Percentiles rank a stretch among this genome's conserved stretches.
phyloP scores from a whole-genome alignment of 495 filamentous ascomycete genomes.

The Trichodelitschia bisporula region DNA sequence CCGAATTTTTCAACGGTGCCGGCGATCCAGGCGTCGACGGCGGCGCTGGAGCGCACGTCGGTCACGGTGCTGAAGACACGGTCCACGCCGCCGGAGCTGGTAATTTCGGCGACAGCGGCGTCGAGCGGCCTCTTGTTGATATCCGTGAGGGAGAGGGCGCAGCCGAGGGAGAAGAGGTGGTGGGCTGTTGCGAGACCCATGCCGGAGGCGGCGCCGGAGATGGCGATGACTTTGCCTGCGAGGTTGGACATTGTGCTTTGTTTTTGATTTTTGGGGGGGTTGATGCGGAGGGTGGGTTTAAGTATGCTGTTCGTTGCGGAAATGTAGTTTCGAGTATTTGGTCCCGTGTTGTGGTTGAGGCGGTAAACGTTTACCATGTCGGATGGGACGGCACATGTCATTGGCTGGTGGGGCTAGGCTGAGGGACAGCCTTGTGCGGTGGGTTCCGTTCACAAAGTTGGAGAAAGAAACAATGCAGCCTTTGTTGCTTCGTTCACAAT shows the following conservation, averaged over 20 bases:
- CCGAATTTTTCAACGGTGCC: slow-evolving; percentile 9
- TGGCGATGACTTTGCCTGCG: neutral
- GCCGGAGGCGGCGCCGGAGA: no score
- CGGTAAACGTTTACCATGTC: no score
- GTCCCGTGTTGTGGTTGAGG: no score
- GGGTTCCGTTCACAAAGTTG: no score
- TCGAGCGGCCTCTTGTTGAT: slow-evolving; percentile 1
- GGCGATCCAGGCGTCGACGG: slow-evolving; percentile 4
- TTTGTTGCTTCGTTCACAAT: no score
- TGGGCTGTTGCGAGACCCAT: slow-evolving; percentile 6
- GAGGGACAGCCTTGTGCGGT: no score
- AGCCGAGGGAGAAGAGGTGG: slow-evolving; percentile 3
- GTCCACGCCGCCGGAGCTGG: slow-evolving; percentile 2
- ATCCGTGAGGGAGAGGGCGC: slow-evolving; percentile 4
- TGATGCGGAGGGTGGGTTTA: no score
- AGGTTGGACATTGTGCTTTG: neutral
- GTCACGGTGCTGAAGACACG: neutral
- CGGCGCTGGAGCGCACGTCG: slow-evolving; percentile 3
- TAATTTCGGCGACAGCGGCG: slow-evolving; percentile 5
- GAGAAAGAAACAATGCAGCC: no score
- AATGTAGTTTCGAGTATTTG: no score
- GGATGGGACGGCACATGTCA: no score
- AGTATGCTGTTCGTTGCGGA: no score
- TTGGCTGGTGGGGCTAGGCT: no score
- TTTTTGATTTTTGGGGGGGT: neutral